Conservation (phyloP, 2,329 filamentous ascomycete genomes). For the Penicillium rolfsii region DNA sequence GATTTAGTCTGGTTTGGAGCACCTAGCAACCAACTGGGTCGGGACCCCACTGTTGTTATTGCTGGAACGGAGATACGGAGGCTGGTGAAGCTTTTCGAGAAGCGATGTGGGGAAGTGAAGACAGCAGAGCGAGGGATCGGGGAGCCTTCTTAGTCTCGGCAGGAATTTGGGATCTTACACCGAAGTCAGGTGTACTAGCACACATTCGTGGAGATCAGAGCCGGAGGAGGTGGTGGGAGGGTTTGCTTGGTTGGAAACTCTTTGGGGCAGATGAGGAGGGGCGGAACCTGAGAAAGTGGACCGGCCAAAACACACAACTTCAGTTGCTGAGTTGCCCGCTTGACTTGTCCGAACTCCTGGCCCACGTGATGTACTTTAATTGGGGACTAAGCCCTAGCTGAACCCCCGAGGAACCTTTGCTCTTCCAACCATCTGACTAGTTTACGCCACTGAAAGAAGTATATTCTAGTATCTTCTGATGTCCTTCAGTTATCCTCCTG, state of each 20-base stretch:
- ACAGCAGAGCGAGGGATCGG: not conserved
- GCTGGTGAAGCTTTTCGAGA: conserved; percentile 20
- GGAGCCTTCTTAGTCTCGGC: not conserved
- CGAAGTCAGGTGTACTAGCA: conserved; percentile 3
- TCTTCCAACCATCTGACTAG: conserved; percentile 2
- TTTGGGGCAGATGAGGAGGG: conserved; percentile 16
- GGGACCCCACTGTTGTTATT: conserved; percentile 27
- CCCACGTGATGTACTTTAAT: conserved; percentile 31
- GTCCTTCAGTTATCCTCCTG: not conserved
- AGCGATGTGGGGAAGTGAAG: conserved; percentile 3
- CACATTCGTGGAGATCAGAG: conserved; percentile 7
- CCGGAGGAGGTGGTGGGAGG: conserved; percentile 2
- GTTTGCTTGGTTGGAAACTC: conserved; percentile 5
- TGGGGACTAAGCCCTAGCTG: not conserved
- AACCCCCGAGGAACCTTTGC: not conserved
- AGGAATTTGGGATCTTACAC: not conserved
- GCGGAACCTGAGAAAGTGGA: conserved; percentile 26
- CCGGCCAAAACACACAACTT: conserved; percentile 26
- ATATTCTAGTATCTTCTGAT: not conserved
- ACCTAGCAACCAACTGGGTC: conserved; percentile 29
- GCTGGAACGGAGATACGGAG: conserved; percentile 22
- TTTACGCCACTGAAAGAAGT: too few relatives aligned
- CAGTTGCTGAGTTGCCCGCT: not conserved
- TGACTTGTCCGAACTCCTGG: conserved; percentile 15
- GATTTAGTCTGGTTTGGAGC: conserved; percentile 22